Evolutionary conservation across 2,329 filamentous ascomycete genomes (phyloP).

Genomic region (Clonostachys byssicola): DNA sequence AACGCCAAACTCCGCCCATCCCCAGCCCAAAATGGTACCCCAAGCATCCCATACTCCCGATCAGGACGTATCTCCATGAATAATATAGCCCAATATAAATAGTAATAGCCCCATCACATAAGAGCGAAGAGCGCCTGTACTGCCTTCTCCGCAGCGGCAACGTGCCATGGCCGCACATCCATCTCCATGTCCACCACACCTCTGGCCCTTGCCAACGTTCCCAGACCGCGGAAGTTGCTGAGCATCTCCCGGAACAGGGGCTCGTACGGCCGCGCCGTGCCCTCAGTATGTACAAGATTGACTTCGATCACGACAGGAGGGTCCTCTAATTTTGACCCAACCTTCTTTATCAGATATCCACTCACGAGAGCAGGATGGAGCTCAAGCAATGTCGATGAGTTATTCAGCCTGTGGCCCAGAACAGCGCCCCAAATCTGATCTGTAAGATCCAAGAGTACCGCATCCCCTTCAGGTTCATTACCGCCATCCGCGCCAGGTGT

Average conservation of each 20-base stretch:
- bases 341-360: slow-evolving; percentile 63
- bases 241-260: slow-evolving; percentile 67
- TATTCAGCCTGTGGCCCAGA: slow-evolving; percentile 61
- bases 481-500: slow-evolving; percentile 38
- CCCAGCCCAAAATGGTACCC: too few relatives aligned
- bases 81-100: too few relatives aligned
- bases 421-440: slow-evolving; percentile 77
- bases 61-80: too few relatives aligned
- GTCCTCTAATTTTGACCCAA: slow-evolving; percentile 51
- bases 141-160: slow-evolving; percentile 67
- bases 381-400: slow-evolving; percentile 50
- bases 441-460: slow-evolving; percentile 65
- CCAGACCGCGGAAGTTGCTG: slow-evolving; percentile 63
- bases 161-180: slow-evolving; percentile 73
- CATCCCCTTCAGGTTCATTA: slow-evolving; percentile 45
- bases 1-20: too few relatives aligned
- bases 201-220: slow-evolving; percentile 63
- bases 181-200: slow-evolving; percentile 55
- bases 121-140: slow-evolving; percentile 60
- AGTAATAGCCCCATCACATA: slow-evolving; percentile 38
- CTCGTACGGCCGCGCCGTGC: slow-evolving; percentile 51
- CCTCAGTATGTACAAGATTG: slow-evolving; percentile 56
- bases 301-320: slow-evolving; percentile 59
- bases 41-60: too few relatives aligned
- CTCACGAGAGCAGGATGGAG: slow-evolving; percentile 55